These are phyloP conservation scores for Actinomortierella wolfii DNA, from an alignment of 371 early-diverging fungal species.

Conservation along the genomic window DNA sequence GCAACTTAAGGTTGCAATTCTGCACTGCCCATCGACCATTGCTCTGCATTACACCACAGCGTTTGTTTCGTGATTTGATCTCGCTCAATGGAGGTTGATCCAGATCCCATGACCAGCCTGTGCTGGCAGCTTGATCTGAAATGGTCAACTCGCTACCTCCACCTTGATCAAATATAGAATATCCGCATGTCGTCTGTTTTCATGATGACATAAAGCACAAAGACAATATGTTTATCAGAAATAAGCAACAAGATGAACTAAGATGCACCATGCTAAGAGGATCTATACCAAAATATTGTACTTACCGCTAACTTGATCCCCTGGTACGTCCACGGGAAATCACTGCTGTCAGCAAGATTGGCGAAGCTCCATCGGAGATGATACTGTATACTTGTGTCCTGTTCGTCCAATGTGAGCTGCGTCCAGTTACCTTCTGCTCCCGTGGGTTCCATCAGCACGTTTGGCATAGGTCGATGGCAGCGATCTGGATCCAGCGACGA, in stretches of 20 bases:
- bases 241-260: neutral
- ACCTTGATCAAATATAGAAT: conserved; percentile 13
- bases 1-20: conserved; percentile 35
- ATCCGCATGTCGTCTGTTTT: conserved; percentile 27
- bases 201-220: neutral
- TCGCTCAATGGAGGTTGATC: conserved; percentile 24
- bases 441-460: conserved; percentile 29
- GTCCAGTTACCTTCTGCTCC: conserved; percentile 14
- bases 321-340: too few relatives aligned
- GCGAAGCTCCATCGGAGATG: too few relatives aligned
- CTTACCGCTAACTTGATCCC: too few relatives aligned
- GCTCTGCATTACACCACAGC: conserved; percentile 39
- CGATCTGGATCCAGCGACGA: conserved; percentile 2
- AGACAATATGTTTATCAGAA: neutral
- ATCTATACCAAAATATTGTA: neutral
- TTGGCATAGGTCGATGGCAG: conserved; percentile 22
- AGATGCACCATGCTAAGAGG: too few relatives aligned
- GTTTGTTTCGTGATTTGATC: conserved; percentile 15
- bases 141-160: conserved; percentile 12
- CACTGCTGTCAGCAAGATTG: too few relatives aligned
- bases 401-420: neutral
- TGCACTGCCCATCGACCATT: conserved; percentile 42
- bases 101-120: conserved; percentile 43
- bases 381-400: too few relatives aligned
- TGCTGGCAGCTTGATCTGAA: conserved; percentile 32